Conservation (phyloP, 352 stramenopile genomes). For the Phytopythium montanum region DNA sequence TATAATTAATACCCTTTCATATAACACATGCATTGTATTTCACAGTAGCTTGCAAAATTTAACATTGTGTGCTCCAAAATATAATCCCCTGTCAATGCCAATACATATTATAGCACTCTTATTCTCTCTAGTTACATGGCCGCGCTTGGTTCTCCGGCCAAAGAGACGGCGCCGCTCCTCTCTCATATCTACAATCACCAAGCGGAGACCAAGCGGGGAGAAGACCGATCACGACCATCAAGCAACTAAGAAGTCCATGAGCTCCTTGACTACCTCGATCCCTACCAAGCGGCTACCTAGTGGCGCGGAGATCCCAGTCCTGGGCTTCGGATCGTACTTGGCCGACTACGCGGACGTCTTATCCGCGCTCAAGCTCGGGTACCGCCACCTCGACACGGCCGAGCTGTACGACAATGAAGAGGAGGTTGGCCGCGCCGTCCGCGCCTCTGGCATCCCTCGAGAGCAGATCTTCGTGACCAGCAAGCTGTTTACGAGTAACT, state of each 20-base stretch:
- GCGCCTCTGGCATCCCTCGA: conserved; percentile 44
- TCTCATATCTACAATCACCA: no score
- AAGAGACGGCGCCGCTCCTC: background rate
- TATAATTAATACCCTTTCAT: no score
- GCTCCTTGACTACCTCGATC: background rate
- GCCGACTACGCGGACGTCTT: conserved; percentile 19
- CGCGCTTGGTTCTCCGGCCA: background rate
- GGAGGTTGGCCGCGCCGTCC: conserved; percentile 50
- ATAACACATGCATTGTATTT: no score
- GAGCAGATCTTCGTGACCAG: conserved; percentile 68
- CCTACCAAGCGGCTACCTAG: conserved; percentile 14
- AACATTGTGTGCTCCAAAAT: no score
- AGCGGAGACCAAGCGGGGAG: background rate
- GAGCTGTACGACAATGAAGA: conserved; percentile 67
- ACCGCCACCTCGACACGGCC: conserved; percentile 74
- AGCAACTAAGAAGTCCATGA: background rate
- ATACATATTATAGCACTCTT: no score
- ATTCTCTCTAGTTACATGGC: background rate
- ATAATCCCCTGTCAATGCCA: no score
- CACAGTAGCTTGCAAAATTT: no score
- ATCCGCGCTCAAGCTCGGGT: conserved; percentile 41
- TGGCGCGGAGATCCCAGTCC: conserved; percentile 12
- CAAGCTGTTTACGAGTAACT: conserved; percentile 45
- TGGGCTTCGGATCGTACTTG: conserved; percentile 23
- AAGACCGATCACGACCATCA: background rate